A percentile compares a stretch with the other conserved stretches of the same genome.
These are phyloP conservation scores for Tulasnella sp. DNA, from an alignment of 768 basidiomycete species.

Conservation along the genomic window DNA sequence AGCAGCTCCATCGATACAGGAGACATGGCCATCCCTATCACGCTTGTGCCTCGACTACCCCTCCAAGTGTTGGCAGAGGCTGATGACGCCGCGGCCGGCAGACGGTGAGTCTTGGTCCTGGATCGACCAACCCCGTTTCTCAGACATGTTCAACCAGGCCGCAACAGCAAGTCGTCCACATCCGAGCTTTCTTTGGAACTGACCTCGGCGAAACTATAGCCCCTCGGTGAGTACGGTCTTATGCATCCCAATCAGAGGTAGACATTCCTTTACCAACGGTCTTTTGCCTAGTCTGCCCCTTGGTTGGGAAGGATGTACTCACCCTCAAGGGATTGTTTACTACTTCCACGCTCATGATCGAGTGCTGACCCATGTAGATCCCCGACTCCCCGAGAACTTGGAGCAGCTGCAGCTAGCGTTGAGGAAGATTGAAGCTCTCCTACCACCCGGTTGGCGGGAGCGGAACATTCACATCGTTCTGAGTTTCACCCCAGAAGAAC, in stretches of 20 bases:
- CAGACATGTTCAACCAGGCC: background rate
- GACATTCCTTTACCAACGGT: background rate
- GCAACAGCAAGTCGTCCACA: background rate
- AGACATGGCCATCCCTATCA: background rate
- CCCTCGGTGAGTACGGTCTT: background rate
- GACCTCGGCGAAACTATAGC: background rate
- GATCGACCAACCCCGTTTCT: background rate
- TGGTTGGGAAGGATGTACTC: background rate
- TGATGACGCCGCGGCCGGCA: background rate
- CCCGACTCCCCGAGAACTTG: background rate
- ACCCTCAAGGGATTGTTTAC: background rate
- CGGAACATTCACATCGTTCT: background rate
- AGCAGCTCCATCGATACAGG: background rate
- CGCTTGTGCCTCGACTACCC: background rate
- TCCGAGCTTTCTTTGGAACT: background rate
- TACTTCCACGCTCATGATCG: background rate
- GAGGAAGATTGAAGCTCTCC: background rate
- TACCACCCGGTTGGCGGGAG: background rate
- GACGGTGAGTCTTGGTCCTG: background rate
- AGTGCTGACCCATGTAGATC: background rate
- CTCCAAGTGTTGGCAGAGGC: background rate
- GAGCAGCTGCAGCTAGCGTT: background rate
- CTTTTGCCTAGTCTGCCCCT: background rate
- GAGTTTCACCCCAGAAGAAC: background rate
- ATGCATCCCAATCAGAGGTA: no score